Evolutionary conservation across 371 early-diverging fungal genomes (phyloP).

Genomic region (Mortierella sp.): DNA sequence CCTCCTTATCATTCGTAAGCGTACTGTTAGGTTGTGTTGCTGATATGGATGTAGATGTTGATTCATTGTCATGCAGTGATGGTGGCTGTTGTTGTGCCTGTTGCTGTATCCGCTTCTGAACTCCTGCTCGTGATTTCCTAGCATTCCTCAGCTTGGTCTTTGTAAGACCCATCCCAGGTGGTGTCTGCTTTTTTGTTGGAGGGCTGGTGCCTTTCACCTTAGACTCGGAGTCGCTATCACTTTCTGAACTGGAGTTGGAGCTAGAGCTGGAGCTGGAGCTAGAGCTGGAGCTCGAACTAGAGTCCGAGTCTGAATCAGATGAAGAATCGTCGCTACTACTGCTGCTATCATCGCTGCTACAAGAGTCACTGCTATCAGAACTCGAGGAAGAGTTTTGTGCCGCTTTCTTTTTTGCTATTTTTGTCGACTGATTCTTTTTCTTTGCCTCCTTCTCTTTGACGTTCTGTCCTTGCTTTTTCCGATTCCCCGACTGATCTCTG

Average conservation of each 20-base stretch:
- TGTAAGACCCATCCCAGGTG: background rate
- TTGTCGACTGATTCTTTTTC: background rate
- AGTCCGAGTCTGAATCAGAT: constrained; percentile 13
- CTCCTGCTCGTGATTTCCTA: background rate
- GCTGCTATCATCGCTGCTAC: constrained; percentile 1
- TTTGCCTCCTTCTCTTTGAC: background rate
- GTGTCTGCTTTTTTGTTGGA: background rate
- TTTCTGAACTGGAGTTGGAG: background rate
- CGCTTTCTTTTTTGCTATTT: background rate
- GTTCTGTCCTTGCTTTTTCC: background rate
- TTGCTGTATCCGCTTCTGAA: background rate
- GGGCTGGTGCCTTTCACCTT: background rate
- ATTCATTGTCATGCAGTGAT: background rate
- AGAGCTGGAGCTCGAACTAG: background rate
- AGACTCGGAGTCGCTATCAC: background rate
- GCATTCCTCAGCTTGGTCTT: constrained; percentile 7
- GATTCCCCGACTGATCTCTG: background rate
- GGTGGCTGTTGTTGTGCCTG: background rate
- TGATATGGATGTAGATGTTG: background rate
- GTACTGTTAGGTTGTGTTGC: background rate
- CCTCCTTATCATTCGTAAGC: no score
- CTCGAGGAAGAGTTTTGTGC: constrained; percentile 7
- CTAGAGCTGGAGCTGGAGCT: no score
- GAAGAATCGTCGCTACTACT: background rate
- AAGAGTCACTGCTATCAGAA: constrained; percentile 20